Conservation (phyloP, 2,329 filamentous ascomycete genomes). For the Colletotrichum endophyticum region DNA sequence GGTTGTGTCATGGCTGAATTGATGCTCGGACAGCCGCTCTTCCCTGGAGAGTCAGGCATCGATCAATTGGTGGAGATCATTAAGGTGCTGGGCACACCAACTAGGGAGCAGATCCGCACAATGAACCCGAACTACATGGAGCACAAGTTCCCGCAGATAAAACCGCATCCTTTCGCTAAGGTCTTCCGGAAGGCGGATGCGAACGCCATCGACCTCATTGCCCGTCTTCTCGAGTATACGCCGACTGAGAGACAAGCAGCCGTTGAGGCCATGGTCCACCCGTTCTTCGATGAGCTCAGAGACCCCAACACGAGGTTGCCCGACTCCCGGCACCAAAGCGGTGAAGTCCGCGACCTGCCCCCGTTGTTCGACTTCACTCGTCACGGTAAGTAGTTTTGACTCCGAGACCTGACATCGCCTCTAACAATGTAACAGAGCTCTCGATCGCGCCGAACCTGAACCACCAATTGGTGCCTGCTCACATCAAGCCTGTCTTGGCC, state of each 20-base stretch:
- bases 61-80: slow-evolving; percentile 99
- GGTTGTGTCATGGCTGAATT: slow-evolving; percentile 99
- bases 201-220: slow-evolving; percentile 94
- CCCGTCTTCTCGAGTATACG: slow-evolving; percentile 92
- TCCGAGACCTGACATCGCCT: not conserved
- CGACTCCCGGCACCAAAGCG: slow-evolving; percentile 89
- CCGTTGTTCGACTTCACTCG: slow-evolving; percentile 90
- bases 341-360: slow-evolving; percentile 81
- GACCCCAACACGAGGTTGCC: slow-evolving; percentile 91
- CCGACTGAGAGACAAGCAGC: slow-evolving; percentile 93
- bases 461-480: slow-evolving; percentile 82
- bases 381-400: slow-evolving; percentile 73
- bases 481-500: slow-evolving; percentile 76
- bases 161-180: slow-evolving; percentile 98
- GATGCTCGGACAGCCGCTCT: slow-evolving; percentile 97
- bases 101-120: slow-evolving; percentile 95
- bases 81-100: slow-evolving; percentile 96
- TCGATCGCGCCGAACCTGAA: slow-evolving; percentile 94
- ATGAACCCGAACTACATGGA: slow-evolving; percentile 99
- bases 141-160: slow-evolving; percentile 99
- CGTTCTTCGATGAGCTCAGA: slow-evolving; percentile 96
- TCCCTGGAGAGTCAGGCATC: slow-evolving; percentile 97
- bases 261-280: slow-evolving; percentile 96
- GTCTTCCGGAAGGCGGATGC: slow-evolving; percentile 96
- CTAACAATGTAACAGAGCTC: slow-evolving; percentile 67